Evolutionary conservation across 2,329 filamentous ascomycete genomes (phyloP).

Genomic region (Sclerotinia subarctica): DNA sequence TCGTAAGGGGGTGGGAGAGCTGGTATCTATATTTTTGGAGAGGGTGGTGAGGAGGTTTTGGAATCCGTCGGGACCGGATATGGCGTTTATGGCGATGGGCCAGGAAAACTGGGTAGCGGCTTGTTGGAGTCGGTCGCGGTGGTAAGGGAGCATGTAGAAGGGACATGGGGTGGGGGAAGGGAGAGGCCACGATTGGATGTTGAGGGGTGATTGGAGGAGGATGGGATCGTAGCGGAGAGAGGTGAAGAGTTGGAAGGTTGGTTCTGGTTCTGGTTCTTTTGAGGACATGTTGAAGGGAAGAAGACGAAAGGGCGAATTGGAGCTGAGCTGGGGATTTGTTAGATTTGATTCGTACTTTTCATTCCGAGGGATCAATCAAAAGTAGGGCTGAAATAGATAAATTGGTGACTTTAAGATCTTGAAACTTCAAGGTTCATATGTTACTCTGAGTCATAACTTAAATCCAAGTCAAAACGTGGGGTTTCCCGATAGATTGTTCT

Average conservation of each 20-base stretch:
- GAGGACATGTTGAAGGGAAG: neutral
- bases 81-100: conserved; percentile 35
- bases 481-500: too few relatives aligned
- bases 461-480: neutral
- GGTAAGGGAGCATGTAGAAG: conserved; percentile 76
- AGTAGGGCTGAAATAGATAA: neutral
- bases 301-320: neutral
- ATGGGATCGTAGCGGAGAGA: conserved; percentile 68
- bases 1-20: conserved; percentile 43
- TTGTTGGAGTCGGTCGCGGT: conserved; percentile 72
- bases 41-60: conserved; percentile 44
- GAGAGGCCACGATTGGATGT: conserved; percentile 43
- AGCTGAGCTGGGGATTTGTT: neutral
- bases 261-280: neutral
- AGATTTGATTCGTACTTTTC: neutral
- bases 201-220: conserved; percentile 43
- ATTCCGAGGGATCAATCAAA: neutral
- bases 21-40: conserved; percentile 29
- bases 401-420: too few relatives aligned
- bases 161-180: conserved; percentile 48
- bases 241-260: conserved; percentile 60
- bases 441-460: neutral
- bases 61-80: conserved; percentile 49
- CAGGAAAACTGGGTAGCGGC: conserved; percentile 58
- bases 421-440: neutral